A percentile compares a stretch with the other conserved stretches of the same genome.
Evolutionary conservation across 345 rosid species (phyloP).

Genomic region (Cardamine occulta): DNA sequence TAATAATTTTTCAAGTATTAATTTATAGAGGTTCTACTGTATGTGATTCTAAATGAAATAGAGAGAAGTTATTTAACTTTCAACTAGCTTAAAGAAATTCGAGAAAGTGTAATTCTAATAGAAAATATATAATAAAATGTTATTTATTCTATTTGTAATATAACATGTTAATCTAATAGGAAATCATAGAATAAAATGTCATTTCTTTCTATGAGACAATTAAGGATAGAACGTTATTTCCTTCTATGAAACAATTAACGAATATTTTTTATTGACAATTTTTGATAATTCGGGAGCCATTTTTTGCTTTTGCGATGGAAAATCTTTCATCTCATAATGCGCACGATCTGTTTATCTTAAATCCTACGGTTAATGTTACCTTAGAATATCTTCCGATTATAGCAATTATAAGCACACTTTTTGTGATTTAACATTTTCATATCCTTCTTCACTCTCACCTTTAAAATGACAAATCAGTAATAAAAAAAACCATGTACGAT

Average conservation of each 20-base stretch:
- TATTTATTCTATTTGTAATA: neutral
- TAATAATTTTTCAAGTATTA: too few species aligned
- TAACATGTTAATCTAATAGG: neutral
- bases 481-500: slow-evolving; percentile 7
- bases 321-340: slow-evolving; percentile 8
- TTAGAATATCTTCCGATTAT: slow-evolving; percentile 23
- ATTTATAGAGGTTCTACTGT: too few species aligned
- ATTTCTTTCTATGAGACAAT: neutral
- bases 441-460: slow-evolving; percentile 24
- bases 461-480: slow-evolving; percentile 17
- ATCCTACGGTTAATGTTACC: slow-evolving; percentile 16
- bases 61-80: neutral
- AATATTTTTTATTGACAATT: neutral
- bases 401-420: slow-evolving; percentile 29
- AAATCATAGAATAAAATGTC: too few species aligned
- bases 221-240: neutral
- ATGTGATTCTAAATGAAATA: too few species aligned
- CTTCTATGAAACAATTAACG: neutral
- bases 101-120: too few species aligned
- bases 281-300: neutral
- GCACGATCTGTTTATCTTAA: neutral
- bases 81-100: too few species aligned
- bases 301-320: neutral
- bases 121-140: neutral
- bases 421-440: neutral